Evolutionary conservation across 1,284 basidiomycete species (phyloP).

Genomic region (Grifola frondosa): DNA sequence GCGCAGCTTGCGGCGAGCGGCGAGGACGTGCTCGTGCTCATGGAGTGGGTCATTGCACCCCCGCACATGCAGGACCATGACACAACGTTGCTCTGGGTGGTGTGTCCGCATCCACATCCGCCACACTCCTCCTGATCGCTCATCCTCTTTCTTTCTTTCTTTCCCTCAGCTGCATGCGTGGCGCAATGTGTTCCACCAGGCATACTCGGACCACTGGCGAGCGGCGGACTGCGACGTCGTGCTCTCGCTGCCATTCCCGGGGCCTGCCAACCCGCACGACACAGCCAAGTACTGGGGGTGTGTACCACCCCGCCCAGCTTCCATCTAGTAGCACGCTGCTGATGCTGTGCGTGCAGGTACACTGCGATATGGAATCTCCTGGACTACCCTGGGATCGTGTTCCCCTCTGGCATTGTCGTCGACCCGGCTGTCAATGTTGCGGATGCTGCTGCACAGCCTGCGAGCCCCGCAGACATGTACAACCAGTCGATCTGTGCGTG

Average conservation of each 20-base stretch:
- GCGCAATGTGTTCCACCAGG: slow-evolving; percentile 1
- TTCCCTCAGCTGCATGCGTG: no score
- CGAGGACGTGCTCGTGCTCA: slow-evolving; percentile 1
- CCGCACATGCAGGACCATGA: slow-evolving; percentile 2
- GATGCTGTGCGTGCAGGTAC: no score
- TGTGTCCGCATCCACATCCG: neutral
- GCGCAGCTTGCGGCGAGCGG: neutral
- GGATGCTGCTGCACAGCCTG: no score
- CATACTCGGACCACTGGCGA: slow-evolving; percentile 4
- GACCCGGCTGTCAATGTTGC: neutral
- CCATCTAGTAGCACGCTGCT: no score
- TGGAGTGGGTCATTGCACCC: slow-evolving; percentile 1
- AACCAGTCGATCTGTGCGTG: slow-evolving; percentile 5
- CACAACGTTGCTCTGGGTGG: slow-evolving; percentile 1
- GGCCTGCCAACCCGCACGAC: slow-evolving; percentile 4
- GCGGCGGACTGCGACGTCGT: slow-evolving; percentile 2
- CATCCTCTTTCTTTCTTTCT: no score
- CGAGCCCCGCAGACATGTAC: neutral
- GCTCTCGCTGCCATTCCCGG: slow-evolving; percentile 2
- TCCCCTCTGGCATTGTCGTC: slow-evolving; percentile 3
- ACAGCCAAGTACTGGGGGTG: slow-evolving; percentile 6
- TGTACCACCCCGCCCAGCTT: no score
- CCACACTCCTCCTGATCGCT: no score
- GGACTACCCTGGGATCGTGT: slow-evolving; percentile 4
- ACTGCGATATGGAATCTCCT: slow-evolving; percentile 4